These are phyloP conservation scores for Cucumis melo DNA, from an alignment of 306 rosid species.

Conservation along the genomic window DNA sequence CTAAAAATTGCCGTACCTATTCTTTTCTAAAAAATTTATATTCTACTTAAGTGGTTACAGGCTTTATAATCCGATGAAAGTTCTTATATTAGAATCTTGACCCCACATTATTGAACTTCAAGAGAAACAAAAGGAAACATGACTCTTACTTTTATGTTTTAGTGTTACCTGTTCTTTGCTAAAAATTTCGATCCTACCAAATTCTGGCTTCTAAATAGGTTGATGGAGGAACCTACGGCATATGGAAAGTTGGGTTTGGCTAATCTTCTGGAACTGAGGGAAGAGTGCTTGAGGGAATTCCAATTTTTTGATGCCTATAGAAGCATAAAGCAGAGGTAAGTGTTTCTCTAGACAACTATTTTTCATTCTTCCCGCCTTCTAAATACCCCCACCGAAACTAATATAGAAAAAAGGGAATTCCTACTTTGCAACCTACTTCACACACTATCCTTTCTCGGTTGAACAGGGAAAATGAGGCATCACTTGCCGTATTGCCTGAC, in stretches of 20 bases:
- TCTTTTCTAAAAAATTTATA: too few species aligned
- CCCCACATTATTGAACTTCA: background rate
- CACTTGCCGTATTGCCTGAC: conserved; percentile 96
- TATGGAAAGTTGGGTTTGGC: conserved; percentile 93
- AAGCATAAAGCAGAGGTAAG: conserved; percentile 90
- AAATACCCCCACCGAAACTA: background rate
- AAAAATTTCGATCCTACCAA: background rate
- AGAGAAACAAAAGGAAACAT: background rate
- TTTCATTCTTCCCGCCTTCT: background rate
- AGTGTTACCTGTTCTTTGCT: background rate
- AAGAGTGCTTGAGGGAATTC: conserved; percentile 98
- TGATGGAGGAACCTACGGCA: conserved; percentile 97
- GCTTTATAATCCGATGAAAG: background rate
- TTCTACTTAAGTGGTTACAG: background rate
- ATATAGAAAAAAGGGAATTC: background rate
- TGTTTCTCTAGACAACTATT: background rate
- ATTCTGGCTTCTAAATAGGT: conserved; percentile 35
- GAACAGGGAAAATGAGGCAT: conserved; percentile 92
- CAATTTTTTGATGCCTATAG: conserved; percentile 88
- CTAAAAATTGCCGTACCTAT: too few species aligned
- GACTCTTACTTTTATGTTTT: background rate
- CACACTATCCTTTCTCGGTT: conserved; percentile 1
- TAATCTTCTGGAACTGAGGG: conserved; percentile 91
- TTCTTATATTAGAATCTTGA: too few species aligned
- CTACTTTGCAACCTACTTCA: background rate